These are phyloP conservation scores for Amylocarpus encephaloides DNA, from an alignment of 2,329 filamentous ascomycete species.

Conservation along the genomic window DNA sequence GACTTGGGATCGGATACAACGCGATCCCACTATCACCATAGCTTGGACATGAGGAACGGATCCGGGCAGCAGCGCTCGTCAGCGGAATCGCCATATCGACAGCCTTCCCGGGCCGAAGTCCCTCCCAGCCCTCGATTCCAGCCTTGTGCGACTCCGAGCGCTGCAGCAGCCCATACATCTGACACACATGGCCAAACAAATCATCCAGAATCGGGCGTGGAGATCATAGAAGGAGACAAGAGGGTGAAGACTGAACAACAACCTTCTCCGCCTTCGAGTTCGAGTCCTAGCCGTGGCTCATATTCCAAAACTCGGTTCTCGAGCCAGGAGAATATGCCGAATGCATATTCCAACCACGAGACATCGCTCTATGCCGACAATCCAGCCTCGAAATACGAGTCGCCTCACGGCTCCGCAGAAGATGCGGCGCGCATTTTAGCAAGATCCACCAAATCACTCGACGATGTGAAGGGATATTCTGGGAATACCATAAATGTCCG, in stretches of 20 bases:
- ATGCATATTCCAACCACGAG: conserved; percentile 12
- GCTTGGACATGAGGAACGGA: conserved; percentile 56
- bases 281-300: conserved; percentile 20
- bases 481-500: conserved; percentile 65
- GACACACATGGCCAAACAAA: conserved; percentile 16
- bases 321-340: conserved; percentile 26
- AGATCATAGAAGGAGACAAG: conserved; percentile 10
- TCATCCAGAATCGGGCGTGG: conserved; percentile 9
- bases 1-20: conserved; percentile 70
- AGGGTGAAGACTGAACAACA: conserved; percentile 19
- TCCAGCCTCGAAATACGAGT: conserved; percentile 6
- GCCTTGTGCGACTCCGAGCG: conserved; percentile 9
- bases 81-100: conserved; percentile 35
- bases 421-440: conserved; percentile 17
- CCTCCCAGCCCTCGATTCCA: conserved; percentile 27
- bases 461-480: conserved; percentile 34
- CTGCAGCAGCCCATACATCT: conserved; percentile 21
- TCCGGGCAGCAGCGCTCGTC: conserved; percentile 41
- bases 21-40: conserved; percentile 44
- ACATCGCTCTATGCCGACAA: conserved; percentile 10
- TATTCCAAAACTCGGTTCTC: conserved; percentile 21
- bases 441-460: conserved; percentile 29
- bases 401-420: conserved; percentile 3
- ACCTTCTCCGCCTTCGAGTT: conserved; percentile 27
- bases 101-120: conserved; percentile 23